phyloP scores from a whole-genome alignment of 306 rosid species.

The Quercus parvula region DNA sequence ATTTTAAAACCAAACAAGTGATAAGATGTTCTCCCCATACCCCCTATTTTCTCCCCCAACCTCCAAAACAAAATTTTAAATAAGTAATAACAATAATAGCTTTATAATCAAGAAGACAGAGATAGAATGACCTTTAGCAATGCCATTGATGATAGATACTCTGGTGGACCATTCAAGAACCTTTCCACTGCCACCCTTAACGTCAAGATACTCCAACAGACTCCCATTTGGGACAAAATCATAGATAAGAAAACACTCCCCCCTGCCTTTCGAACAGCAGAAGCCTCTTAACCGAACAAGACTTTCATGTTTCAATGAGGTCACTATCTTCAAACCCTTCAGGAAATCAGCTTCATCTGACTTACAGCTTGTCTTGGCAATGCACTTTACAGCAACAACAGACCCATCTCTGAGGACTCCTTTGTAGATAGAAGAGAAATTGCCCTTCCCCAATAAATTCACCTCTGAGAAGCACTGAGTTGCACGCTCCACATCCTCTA shows the following conservation, averaged over 20 bases:
- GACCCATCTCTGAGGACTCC: constrained; percentile 80
- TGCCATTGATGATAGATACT: constrained; percentile 66
- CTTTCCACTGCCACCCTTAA: constrained; percentile 28
- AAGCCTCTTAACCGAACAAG: constrained; percentile 82
- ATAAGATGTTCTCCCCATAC: not conserved
- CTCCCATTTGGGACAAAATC: constrained; percentile 62
- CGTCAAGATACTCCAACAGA: constrained; percentile 61
- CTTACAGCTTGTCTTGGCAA: constrained; percentile 77
- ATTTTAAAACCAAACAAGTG: not conserved
- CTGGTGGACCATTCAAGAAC: constrained; percentile 79
- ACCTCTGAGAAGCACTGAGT: constrained; percentile 50
- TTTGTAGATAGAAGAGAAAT: constrained; percentile 50
- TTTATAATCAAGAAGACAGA: not conserved
- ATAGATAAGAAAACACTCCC: constrained; percentile 76
- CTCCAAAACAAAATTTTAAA: not conserved
- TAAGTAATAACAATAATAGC: not conserved
- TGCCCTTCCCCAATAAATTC: constrained; percentile 59
- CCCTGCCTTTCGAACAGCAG: constrained; percentile 77
- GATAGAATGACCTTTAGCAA: constrained; percentile 69
- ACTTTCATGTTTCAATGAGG: constrained; percentile 69
- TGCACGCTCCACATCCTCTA: constrained; percentile 51
- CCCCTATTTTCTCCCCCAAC: not conserved
- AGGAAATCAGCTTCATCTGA: constrained; percentile 75
- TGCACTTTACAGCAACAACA: constrained; percentile 60
- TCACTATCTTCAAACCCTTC: constrained; percentile 73